Evolutionary conservation across 225 moss, liverwort and hornwort species (phyloP).

Genomic region (Straminergon stramineum): DNA sequence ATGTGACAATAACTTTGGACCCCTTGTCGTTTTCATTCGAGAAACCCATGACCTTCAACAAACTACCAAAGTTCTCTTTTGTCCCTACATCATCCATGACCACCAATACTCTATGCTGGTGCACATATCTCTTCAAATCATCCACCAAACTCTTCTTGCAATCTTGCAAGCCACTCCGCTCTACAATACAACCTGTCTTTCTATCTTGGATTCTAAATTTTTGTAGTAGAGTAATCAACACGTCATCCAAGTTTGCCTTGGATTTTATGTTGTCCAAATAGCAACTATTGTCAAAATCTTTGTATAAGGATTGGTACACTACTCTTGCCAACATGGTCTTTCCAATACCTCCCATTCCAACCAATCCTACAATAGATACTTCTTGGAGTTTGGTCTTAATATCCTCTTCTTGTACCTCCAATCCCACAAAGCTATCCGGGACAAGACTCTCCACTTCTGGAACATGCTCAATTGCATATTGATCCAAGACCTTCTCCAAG

Average conservation of each 20-base stretch:
- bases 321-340: background rate
- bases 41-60: background rate
- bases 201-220: background rate
- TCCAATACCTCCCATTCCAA: background rate
- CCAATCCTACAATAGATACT: background rate
- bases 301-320: rapidly evolving
- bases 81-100: background rate
- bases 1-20: background rate
- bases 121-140: background rate
- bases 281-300: background rate
- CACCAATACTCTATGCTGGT: rapidly evolving
- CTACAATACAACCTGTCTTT: background rate
- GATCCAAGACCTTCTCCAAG: background rate
- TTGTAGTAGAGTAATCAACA: background rate
- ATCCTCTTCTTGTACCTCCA: background rate
- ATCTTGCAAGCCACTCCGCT: background rate
- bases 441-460: rapidly evolving
- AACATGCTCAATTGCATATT: rapidly evolving
- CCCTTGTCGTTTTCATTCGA: background rate
- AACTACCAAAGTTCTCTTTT: background rate
- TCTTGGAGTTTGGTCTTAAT: background rate
- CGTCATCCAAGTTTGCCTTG: background rate
- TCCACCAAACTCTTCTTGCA: background rate
- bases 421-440: background rate
- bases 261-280: background rate